Percentiles rank a stretch among this genome's conserved stretches.
Conservation (phyloP, 352 stramenopile genomes). For the Pythium aristosporum region DNA sequence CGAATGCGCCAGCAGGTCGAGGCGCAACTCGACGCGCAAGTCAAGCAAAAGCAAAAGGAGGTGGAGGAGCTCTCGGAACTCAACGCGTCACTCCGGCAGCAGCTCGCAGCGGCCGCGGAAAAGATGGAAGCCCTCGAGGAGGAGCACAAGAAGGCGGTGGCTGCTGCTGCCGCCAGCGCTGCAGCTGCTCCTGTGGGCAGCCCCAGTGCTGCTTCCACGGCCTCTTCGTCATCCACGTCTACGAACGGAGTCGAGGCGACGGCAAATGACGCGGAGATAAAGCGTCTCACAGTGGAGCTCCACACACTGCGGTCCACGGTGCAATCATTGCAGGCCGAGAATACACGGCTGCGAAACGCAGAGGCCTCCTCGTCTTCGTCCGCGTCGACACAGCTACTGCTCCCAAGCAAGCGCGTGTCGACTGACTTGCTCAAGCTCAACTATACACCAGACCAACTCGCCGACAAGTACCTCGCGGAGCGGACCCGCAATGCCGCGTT, state of each 20-base stretch:
- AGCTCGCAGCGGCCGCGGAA: slow-evolving; percentile 50
- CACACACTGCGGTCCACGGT: slow-evolving; percentile 52
- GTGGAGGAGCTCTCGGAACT: slow-evolving; percentile 50
- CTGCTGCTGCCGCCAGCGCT: not conserved
- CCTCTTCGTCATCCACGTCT: slow-evolving; percentile 14
- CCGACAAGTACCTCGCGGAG: slow-evolving; percentile 88
- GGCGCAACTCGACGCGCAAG: slow-evolving; percentile 26
- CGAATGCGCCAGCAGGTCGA: slow-evolving; percentile 18
- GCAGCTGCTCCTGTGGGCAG: too few species aligned
- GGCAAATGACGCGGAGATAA: slow-evolving; percentile 15
- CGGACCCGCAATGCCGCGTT: slow-evolving; percentile 76
- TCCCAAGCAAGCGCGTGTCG: slow-evolving; percentile 56
- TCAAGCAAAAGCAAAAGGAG: slow-evolving; percentile 52
- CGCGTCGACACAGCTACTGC: not conserved
- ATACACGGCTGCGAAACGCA: slow-evolving; percentile 47
- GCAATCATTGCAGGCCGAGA: slow-evolving; percentile 58
- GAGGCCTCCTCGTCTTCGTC: slow-evolving; percentile 35
- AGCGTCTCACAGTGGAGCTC: slow-evolving; percentile 43
- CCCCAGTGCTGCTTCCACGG: slow-evolving; percentile 28
- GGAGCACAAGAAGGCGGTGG: slow-evolving; percentile 23
- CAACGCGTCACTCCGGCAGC: slow-evolving; percentile 48
- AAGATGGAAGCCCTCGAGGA: slow-evolving; percentile 46
- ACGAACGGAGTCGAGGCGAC: not conserved
- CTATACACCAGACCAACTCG: slow-evolving; percentile 64
- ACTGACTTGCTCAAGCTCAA: slow-evolving; percentile 66